Percentiles rank a stretch among this genome's conserved stretches.
phyloP scores from a whole-genome alignment of 2,329 filamentous ascomycete species.

The Penicillium sp. region DNA sequence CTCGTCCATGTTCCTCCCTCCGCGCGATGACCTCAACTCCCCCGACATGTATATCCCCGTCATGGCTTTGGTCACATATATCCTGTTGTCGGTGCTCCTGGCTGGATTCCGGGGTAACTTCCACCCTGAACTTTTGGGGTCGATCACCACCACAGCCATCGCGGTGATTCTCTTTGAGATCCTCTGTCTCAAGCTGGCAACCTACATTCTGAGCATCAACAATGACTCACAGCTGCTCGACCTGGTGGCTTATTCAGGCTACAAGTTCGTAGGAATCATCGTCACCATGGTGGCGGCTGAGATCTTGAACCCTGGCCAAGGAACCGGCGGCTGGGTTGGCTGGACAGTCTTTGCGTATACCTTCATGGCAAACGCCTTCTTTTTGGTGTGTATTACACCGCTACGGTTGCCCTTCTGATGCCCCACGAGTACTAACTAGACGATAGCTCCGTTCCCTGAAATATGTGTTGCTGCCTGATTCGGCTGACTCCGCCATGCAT shows the following conservation, averaged over 20 bases:
- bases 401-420: too few species aligned
- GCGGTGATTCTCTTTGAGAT: slow-evolving; percentile 86
- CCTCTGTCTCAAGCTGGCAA: slow-evolving; percentile 83
- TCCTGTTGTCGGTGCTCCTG: slow-evolving; percentile 86
- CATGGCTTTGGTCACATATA: slow-evolving; percentile 97
- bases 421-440: not conserved
- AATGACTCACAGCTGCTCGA: slow-evolving; percentile 93
- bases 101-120: slow-evolving; percentile 89
- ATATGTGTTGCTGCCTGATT: slow-evolving; percentile 92
- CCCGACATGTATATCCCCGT: slow-evolving; percentile 99
- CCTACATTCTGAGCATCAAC: slow-evolving; percentile 89
- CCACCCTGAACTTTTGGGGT: slow-evolving; percentile 88
- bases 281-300: slow-evolving; percentile 80
- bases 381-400: slow-evolving; percentile 65
- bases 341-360: slow-evolving; percentile 91
- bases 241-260: slow-evolving; percentile 92
- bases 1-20: slow-evolving; percentile 71
- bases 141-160: slow-evolving; percentile 81
- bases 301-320: slow-evolving; percentile 72
- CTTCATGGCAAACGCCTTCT: slow-evolving; percentile 91
- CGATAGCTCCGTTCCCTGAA: slow-evolving; percentile 84
- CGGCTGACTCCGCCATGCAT: slow-evolving; percentile 64
- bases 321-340: slow-evolving; percentile 83
- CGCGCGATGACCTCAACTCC: slow-evolving; percentile 93
- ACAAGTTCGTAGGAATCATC: slow-evolving; percentile 98